Conservation (phyloP, 306 rosid genomes). For the Dalbergia cultrata region DNA sequence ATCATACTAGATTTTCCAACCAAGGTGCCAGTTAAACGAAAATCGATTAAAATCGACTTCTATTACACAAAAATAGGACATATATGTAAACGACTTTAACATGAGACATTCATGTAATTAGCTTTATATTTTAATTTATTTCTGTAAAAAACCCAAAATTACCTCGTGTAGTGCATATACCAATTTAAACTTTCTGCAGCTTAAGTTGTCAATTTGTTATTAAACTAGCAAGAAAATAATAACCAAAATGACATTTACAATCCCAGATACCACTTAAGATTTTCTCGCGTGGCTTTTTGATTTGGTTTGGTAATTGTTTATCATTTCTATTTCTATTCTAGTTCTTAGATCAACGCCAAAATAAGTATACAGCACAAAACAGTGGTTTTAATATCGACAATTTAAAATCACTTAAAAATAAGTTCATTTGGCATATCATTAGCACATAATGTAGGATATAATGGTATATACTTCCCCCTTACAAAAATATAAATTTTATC, state of each 20-base stretch:
- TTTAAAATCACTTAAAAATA: neutral
- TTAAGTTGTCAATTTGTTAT: neutral
- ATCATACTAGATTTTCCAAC: no score
- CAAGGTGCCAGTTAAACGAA: no score
- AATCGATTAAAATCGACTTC: no score
- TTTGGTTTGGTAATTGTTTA: neutral
- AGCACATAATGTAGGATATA: neutral
- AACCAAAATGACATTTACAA: neutral
- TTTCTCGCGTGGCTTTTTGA: neutral
- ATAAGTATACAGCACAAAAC: constrained; percentile 3
- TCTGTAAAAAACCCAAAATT: no score
- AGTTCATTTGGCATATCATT: neutral
- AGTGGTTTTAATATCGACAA: constrained; percentile 29
- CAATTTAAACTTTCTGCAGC: neutral
- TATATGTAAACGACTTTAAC: no score
- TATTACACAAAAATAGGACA: no score
- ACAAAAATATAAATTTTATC: neutral
- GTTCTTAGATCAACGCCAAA: neutral
- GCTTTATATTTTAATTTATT: no score
- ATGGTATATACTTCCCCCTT: neutral
- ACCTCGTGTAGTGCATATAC: neutral
- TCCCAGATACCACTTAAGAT: neutral
- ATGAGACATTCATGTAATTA: no score
- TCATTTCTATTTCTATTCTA: no score
- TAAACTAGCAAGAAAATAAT: neutral